Base-by-base conservation (phyloP, 305 asterid genomes). In the Euphrasia arctica region DNA sequence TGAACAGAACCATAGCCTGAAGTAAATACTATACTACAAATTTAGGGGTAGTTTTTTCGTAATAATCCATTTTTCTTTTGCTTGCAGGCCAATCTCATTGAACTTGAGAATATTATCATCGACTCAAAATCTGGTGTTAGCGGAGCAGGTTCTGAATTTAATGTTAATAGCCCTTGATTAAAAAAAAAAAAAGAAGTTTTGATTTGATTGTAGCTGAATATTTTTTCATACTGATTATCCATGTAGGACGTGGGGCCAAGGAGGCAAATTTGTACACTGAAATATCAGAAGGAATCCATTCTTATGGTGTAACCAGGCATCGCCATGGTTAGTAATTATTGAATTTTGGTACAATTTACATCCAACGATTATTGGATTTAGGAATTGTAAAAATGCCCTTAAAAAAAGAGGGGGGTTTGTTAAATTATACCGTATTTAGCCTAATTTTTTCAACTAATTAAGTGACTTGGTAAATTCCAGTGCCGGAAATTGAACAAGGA, bases 401-500 rank as follows among this genome's bases (percentile, higher is more conserved):
- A 25, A 25, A 25, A 18, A 25, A 25, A 25, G 27, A 25, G 27
- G 27, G 27, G 27, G 27, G 27, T 25, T 25, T 25, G 27, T 25
- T 25, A 25, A 25, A 25, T 25, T 25, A 25, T 25, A 25, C 27
- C 27, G 27, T 25, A 25, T 25, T 25, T 25, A 25, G 27, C 27
- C 27, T 25, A 25, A 25, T 25, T 1, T 45, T 31, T 5, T 15
- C 34, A 41, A 45, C 57, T 34, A 43, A 12, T 34, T 15, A 9
- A 5, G 18, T 50, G 58, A 60, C 64, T 27, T 76, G 54, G 58
- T 74, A 54, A 70, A 57, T 67, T 78, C 15, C 87, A 92, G 98
- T 87, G 72, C 98, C 98, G 10, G 99, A 93, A 84, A 93, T 93
- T 60, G 98, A 93, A 80, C 98, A 93, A 83, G 98, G 96, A 54